Base-by-base conservation (phyloP, 1,284 basidiomycete species). In the Rhodotorula sp. region DNA sequence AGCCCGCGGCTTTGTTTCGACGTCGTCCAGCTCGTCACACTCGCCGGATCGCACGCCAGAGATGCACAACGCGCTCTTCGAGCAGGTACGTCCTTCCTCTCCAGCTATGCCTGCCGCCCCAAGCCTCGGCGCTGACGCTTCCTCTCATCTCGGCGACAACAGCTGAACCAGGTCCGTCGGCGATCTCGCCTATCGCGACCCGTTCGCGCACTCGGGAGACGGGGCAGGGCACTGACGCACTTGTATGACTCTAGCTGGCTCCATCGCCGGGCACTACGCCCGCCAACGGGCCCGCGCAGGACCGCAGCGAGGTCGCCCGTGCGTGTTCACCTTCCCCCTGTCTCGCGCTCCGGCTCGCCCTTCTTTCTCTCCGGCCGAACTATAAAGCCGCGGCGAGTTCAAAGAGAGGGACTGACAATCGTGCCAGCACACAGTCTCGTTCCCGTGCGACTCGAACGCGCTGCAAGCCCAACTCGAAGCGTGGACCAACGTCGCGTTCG, bases 401-500 rank as follows among this genome's bases (percentile, higher is more conserved):
- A 8, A 26, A 8, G 39, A 2, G 39, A 34, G 34, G 34, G 12
- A 43, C 39, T 43, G 39, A 43, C 39, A 43, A 3, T 10, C 12
- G 10, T 5, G 15, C n/a, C 20, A 18, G 10, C 21, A 26, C 31
- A n/a, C 73, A 68, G 68, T 77, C 26, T 74, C 72, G 26, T 73
- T 77, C 69, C 76, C 76, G 20, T 69, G 74, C 51, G 62, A 71
- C 39, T 67, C 68, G 18, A 68, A 67, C 52, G 91, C 91, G 80
- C 85, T 91, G 64, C 85, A 85, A 26, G 89, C 90, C 4, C 90
- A 92, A 80, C 88, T 92, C 69, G 90, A 91, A 80, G 84, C 91
- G 63, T 93, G 91, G 91, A 90, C 90, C 15, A 89, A 90, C 80
- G 85, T 92, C 73, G 83, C 87, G 21, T 93, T 93, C 81, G 87